Conservation (phyloP, 2,329 filamentous ascomycete genomes). For the Exutisphaerella laricina region DNA sequence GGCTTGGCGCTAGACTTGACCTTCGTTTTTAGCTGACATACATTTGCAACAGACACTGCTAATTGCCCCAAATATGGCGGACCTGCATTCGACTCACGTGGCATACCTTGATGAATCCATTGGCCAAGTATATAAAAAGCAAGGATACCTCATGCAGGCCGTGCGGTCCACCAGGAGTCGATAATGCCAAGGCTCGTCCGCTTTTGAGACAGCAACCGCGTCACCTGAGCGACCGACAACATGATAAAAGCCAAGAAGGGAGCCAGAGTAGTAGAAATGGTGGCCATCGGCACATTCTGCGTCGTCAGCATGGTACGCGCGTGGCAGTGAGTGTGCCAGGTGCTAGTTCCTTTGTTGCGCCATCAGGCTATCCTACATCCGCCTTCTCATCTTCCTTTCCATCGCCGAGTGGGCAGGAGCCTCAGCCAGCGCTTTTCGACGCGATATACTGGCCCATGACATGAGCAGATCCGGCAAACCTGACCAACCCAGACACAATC, state of each 20-base stretch:
- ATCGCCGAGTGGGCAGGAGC: constrained; percentile 44
- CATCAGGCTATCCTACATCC: constrained; percentile 47
- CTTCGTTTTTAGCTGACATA: neutral
- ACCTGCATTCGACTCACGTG: neutral
- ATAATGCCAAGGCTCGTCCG: constrained; percentile 1
- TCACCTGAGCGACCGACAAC: neutral
- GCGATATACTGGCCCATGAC: constrained; percentile 37
- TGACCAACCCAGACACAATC: constrained; percentile 51
- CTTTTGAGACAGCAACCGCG: neutral
- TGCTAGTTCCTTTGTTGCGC: constrained; percentile 36
- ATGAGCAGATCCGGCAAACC: constrained; percentile 38
- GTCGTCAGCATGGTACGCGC: constrained; percentile 6
- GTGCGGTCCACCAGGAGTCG: neutral
- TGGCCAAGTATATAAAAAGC: constrained; percentile 2
- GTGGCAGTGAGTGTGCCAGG: constrained; percentile 6
- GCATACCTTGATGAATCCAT: constrained; percentile 6
- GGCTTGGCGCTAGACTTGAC: neutral
- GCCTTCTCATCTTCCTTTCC: constrained; percentile 48
- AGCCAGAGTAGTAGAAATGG: constrained; percentile 5
- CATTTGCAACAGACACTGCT: neutral
- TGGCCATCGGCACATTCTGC: constrained; percentile 14
- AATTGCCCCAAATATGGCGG: neutral
- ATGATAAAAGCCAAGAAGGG: constrained; percentile 8
- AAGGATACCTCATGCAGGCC: neutral
- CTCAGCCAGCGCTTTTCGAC: constrained; percentile 49